These are phyloP conservation scores for Heterobasidion occidentale DNA, from an alignment of 1,284 basidiomycete species.

Conservation along the genomic window DNA sequence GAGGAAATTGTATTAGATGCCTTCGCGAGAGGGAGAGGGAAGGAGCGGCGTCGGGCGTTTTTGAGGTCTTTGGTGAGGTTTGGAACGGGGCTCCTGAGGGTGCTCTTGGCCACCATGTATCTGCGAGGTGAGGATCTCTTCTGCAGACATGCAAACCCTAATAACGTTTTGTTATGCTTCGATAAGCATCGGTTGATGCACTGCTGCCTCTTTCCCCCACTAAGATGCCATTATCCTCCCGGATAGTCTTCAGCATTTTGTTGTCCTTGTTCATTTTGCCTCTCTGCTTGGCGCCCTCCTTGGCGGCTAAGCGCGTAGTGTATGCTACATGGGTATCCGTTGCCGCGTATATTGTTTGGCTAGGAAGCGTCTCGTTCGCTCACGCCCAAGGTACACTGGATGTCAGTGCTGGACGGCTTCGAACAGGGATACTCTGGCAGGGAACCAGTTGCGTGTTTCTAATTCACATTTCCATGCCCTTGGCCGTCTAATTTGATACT, in stretches of 20 bases:
- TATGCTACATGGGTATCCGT: conserved; percentile 53
- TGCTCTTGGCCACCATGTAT: conserved; percentile 53
- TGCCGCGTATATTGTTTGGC: conserved; percentile 50
- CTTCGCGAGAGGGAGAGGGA: conserved; percentile 44
- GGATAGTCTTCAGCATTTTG: conserved; percentile 26
- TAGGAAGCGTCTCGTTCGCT: conserved; percentile 41
- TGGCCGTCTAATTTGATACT: neutral
- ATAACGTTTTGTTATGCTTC: neutral
- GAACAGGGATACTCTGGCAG: conserved; percentile 49
- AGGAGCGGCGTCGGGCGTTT: conserved; percentile 31
- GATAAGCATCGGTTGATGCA: conserved; percentile 43
- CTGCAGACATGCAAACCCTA: neutral
- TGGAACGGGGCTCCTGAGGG: conserved; percentile 33
- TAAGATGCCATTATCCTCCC: conserved; percentile 20
- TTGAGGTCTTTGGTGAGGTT: conserved; percentile 34
- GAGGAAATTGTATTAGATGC: conserved; percentile 57
- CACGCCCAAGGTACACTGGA: conserved; percentile 35
- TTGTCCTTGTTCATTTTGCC: conserved; percentile 38
- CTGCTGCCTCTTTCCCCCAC: conserved; percentile 36
- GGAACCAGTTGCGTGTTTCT: conserved; percentile 41
- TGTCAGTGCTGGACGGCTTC: conserved; percentile 28
- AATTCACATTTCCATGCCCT: neutral
- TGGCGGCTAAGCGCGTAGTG: conserved; percentile 42
- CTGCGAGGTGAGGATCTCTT: conserved; percentile 45
- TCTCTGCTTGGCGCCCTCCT: conserved; percentile 42